A percentile compares a stretch with the other conserved stretches of the same genome.
Evolutionary conservation across 225 moss, liverwort and hornwort genomes (phyloP).

Genomic region (Polytrichum commune): DNA sequence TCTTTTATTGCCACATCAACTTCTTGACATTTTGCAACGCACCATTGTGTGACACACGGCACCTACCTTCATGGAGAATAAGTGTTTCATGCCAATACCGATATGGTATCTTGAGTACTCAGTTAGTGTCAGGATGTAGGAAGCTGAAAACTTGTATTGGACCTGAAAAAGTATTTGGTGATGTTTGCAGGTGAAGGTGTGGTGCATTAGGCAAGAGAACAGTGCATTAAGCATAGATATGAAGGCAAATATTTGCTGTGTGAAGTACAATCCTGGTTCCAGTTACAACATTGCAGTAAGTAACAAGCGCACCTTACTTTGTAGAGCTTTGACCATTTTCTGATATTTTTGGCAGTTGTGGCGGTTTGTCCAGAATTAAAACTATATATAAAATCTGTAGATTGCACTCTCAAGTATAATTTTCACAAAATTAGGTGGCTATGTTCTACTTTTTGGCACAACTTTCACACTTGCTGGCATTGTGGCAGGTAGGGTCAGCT

Average conservation of each 20-base stretch:
- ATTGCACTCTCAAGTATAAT: neutral
- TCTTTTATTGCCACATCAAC: neutral
- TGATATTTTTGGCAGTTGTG: neutral
- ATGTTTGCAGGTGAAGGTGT: conserved; percentile 72
- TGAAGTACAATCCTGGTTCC: conserved; percentile 91
- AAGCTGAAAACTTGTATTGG: neutral
- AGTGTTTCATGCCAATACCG: neutral
- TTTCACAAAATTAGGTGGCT: neutral
- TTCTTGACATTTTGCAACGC: neutral
- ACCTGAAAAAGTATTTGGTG: conserved; percentile 12
- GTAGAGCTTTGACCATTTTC: neutral
- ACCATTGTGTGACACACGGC: too few species aligned
- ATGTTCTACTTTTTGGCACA: neutral
- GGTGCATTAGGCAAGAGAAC: conserved; percentile 73
- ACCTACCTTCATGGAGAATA: neutral
- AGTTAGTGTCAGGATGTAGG: neutral
- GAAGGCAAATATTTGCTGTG: conserved; percentile 94
- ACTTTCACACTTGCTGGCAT: too few species aligned
- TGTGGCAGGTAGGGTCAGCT: conserved; percentile 84
- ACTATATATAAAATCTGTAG: neutral
- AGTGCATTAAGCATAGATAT: conserved; percentile 87
- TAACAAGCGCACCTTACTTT: neutral
- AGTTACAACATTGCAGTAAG: conserved; percentile 84
- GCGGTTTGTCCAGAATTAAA: neutral
- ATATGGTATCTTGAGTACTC: neutral